phyloP scores from a whole-genome alignment of 2,329 filamentous ascomycete genomes.

The Coniochaeta ligniaria region DNA sequence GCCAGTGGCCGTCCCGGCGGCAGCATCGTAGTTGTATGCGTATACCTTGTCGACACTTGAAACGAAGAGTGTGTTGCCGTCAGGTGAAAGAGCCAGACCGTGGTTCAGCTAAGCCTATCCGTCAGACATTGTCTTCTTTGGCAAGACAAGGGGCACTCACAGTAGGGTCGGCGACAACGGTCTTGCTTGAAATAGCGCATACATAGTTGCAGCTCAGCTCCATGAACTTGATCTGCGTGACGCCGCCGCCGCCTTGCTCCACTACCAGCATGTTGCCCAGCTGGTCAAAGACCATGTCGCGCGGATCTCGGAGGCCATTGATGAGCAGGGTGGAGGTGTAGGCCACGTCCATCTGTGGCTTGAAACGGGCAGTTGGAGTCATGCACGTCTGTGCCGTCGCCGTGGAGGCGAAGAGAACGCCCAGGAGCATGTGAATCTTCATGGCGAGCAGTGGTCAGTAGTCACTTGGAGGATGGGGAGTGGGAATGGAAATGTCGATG shows the following conservation, averaged over 20 bases:
- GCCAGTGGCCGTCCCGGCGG: conserved; percentile 27
- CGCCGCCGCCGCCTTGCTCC: conserved; percentile 1
- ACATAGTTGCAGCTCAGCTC: neutral
- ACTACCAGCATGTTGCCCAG: conserved; percentile 6
- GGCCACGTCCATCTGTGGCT: neutral
- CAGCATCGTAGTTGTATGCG: conserved; percentile 42
- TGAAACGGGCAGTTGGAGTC: neutral
- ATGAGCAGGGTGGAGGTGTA: conserved; percentile 3
- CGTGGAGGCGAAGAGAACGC: neutral
- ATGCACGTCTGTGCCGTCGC: neutral
- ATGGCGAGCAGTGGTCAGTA: neutral
- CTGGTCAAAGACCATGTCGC: conserved; percentile 4
- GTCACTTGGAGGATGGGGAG: neutral
- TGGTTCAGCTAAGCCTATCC: conserved; percentile 10
- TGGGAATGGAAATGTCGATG: too few species aligned
- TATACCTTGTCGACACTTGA: conserved; percentile 36
- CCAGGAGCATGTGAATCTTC: neutral
- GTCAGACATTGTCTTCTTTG: neutral
- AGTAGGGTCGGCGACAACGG: conserved; percentile 2
- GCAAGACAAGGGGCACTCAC: neutral
- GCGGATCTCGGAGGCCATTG: neutral
- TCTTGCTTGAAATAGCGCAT: conserved; percentile 3
- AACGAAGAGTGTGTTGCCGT: conserved; percentile 17
- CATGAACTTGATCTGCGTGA: conserved; percentile 3
- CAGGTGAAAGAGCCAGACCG: conserved; percentile 16